phyloP scores from a whole-genome alignment of 208 protist species.

The Acanthamoeba culbertsoni region DNA sequence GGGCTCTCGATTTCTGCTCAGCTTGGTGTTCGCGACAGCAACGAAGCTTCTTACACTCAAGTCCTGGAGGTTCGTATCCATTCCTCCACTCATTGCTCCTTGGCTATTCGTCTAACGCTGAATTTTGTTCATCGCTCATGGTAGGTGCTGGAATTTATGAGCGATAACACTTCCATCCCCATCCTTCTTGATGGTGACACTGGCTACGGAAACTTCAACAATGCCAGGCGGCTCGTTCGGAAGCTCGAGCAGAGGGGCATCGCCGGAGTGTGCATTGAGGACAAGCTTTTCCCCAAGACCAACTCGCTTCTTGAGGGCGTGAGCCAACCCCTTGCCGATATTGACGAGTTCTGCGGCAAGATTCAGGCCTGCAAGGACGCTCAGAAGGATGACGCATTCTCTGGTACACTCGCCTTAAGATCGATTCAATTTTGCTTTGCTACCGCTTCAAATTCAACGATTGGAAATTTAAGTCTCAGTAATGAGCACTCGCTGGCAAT shows the following conservation, averaged over 20 bases:
- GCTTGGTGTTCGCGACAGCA: constrained; percentile 85
- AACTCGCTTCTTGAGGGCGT: constrained; percentile 82
- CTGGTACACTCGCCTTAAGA: neutral
- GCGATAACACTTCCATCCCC: constrained; percentile 83
- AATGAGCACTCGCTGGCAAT: no score
- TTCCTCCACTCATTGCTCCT: no score
- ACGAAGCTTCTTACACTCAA: constrained; percentile 84
- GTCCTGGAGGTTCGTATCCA: constrained; percentile 4
- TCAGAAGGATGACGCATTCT: constrained; percentile 67
- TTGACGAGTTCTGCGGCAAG: constrained; percentile 85
- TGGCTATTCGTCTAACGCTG: neutral
- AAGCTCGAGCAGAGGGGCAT: constrained; percentile 86
- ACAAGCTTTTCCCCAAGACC: constrained; percentile 88
- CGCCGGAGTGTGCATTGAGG: constrained; percentile 85
- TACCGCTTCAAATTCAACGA: neutral
- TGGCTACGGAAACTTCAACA: constrained; percentile 88
- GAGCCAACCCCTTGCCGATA: constrained; percentile 84
- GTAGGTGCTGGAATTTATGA: constrained; percentile 84
- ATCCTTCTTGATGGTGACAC: constrained; percentile 88
- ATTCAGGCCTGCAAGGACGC: constrained; percentile 85
- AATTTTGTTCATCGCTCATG: neutral
- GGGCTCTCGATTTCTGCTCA: constrained; percentile 85
- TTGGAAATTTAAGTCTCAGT: neutral
- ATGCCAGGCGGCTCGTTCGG: constrained; percentile 80
- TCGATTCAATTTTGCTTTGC: neutral